Conservation (phyloP, 768 basidiomycete genomes). For the Hemileccinum rubropunctum region DNA sequence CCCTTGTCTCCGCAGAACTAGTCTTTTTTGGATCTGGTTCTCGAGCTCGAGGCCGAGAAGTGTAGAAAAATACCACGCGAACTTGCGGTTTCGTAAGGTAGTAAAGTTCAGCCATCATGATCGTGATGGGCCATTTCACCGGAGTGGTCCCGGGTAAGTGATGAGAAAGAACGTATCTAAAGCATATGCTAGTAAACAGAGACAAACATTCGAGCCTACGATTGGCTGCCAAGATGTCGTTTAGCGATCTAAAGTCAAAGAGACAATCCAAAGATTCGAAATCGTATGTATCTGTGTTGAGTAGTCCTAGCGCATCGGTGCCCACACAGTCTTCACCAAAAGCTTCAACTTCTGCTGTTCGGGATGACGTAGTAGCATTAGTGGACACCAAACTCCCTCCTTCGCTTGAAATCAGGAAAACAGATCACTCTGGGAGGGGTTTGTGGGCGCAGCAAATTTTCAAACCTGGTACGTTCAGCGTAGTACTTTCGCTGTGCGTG, state of each 20-base stretch:
- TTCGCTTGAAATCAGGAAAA: constrained; percentile 38
- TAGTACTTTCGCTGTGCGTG: neutral
- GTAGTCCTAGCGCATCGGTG: constrained; percentile 20
- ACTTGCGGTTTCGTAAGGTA: neutral
- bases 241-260: constrained; percentile 30
- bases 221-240: too few species aligned
- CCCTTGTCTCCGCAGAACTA: constrained; percentile 12
- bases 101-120: neutral
- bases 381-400: constrained; percentile 33
- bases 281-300: constrained; percentile 36
- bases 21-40: neutral
- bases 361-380: neutral
- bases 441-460: constrained; percentile 39
- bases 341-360: constrained; percentile 9
- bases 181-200: constrained; percentile 14
- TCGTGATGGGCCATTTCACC: too few species aligned
- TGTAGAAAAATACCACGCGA: neutral
- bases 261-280: constrained; percentile 29
- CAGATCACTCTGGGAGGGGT: constrained; percentile 42
- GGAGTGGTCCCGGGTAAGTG: too few species aligned
- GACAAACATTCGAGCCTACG: constrained; percentile 4
- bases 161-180: too few species aligned
- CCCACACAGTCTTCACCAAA: constrained; percentile 24
- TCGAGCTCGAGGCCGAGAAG: neutral
- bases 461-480: constrained; percentile 36